These are phyloP conservation scores for Thalassiosira mediterranea DNA, from an alignment of 352 stramenopile genomes.

Conservation along the genomic window DNA sequence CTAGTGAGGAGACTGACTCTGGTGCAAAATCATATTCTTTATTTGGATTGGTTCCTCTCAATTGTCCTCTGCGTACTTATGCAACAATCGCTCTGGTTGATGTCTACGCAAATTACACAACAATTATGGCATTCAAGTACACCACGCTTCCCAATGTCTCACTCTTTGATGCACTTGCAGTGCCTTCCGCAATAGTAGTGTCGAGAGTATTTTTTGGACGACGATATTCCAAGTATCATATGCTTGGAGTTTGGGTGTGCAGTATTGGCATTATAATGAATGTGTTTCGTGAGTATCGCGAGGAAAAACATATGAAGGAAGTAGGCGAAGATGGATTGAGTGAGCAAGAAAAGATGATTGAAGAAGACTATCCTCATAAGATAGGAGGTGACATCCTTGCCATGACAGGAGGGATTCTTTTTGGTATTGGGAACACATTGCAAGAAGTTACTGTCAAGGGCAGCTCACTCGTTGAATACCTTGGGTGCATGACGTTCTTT, in stretches of 20 bases:
- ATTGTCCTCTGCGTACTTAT: constrained; percentile 50
- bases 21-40: constrained; percentile 52
- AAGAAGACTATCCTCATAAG: constrained; percentile 66
- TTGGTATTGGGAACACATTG: constrained; percentile 77
- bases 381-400: constrained; percentile 66
- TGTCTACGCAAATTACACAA: constrained; percentile 95
- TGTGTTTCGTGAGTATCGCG: constrained; percentile 89
- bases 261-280: constrained; percentile 92
- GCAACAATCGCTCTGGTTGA: constrained; percentile 80
- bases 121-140: constrained; percentile 94
- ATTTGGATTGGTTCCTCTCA: constrained; percentile 83
- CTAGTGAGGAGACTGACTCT: not conserved
- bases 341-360: constrained; percentile 73
- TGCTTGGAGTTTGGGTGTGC: constrained; percentile 89
- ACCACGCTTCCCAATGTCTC: constrained; percentile 95
- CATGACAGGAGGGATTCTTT: constrained; percentile 71
- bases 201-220: constrained; percentile 87
- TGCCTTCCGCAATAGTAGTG: constrained; percentile 95
- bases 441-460: constrained; percentile 60
- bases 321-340: constrained; percentile 70
- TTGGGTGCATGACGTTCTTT: constrained; percentile 89
- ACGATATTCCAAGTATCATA: constrained; percentile 62
- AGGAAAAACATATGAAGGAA: constrained; percentile 66
- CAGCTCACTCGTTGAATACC: constrained; percentile 85
- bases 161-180: constrained; percentile 95